These are phyloP conservation scores for Penicillium ochrochloron DNA, from an alignment of 495 filamentous ascomycete species.

Conservation along the genomic window DNA sequence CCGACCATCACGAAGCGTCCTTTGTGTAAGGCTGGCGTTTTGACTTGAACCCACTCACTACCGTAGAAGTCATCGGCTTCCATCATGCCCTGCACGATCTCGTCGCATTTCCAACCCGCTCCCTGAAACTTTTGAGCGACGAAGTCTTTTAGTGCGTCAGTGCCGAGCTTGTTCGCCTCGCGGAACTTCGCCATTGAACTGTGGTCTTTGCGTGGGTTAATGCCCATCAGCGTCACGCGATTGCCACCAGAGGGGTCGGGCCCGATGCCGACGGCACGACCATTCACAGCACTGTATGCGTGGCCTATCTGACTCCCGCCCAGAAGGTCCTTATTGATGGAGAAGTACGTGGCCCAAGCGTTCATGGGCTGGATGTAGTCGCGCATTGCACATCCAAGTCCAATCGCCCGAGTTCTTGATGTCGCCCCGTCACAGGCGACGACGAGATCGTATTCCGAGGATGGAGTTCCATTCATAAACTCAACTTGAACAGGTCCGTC, in stretches of 20 bases:
- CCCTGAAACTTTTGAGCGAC: slow-evolving; percentile 40
- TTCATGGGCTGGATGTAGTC: slow-evolving; percentile 44
- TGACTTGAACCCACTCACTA: slow-evolving; percentile 51
- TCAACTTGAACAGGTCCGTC: slow-evolving; percentile 41
- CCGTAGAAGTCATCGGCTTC: slow-evolving; percentile 53
- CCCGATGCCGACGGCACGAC: slow-evolving; percentile 41
- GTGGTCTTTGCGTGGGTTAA: slow-evolving; percentile 31
- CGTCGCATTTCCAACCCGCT: slow-evolving; percentile 49
- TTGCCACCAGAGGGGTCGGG: slow-evolving; percentile 36
- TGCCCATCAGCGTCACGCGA: slow-evolving; percentile 37
- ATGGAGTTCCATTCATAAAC: slow-evolving; percentile 39
- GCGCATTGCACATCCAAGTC: slow-evolving; percentile 43
- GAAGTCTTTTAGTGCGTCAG: slow-evolving; percentile 44
- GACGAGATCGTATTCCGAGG: slow-evolving; percentile 51
- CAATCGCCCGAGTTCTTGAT: slow-evolving; percentile 53
- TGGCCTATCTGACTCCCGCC: slow-evolving; percentile 34
- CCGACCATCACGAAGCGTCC: slow-evolving; percentile 47
- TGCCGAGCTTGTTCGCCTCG: slow-evolving; percentile 42
- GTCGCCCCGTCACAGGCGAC: slow-evolving; percentile 54
- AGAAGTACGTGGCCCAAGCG: slow-evolving; percentile 48
- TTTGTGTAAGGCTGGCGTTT: slow-evolving; percentile 36
- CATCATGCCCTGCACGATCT: slow-evolving; percentile 43
- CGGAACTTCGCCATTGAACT: slow-evolving; percentile 39
- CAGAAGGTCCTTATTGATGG: slow-evolving; percentile 42
- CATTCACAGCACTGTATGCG: slow-evolving; percentile 40